These are phyloP conservation scores for Filobasidium wieringae DNA, from an alignment of 768 basidiomycete genomes.

Conservation along the genomic window DNA sequence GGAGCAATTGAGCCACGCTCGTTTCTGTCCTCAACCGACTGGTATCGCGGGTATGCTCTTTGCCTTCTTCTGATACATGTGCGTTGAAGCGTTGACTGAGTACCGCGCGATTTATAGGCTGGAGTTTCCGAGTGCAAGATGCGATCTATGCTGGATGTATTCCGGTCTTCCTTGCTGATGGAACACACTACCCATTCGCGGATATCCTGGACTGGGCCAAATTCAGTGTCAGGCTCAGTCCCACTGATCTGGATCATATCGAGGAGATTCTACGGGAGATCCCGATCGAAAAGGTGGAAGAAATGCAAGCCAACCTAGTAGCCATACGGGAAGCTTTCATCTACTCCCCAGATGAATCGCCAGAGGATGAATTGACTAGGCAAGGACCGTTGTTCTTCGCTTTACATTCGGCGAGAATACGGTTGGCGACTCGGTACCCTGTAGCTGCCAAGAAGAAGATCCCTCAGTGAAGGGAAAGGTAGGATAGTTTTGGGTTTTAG, in stretches of 20 bases:
- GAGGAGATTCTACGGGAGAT: slow-evolving; percentile 38
- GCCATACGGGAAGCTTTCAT: slow-evolving; percentile 40
- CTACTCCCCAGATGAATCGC: slow-evolving; percentile 35
- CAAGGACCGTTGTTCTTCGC: slow-evolving; percentile 40
- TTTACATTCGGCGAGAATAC: slow-evolving; percentile 38
- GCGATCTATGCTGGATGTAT: slow-evolving; percentile 43
- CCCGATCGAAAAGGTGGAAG: slow-evolving; percentile 29
- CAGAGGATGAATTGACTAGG: slow-evolving; percentile 33
- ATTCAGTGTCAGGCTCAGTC: slow-evolving; percentile 39
- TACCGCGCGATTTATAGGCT: no score
- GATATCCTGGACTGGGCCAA: slow-evolving; percentile 41
- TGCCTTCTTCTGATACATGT: not conserved
- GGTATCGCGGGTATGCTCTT: slow-evolving; percentile 26
- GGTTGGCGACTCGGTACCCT: slow-evolving; percentile 36
- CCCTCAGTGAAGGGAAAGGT: no score
- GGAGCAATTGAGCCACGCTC: slow-evolving; percentile 28
- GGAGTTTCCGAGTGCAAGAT: slow-evolving; percentile 41
- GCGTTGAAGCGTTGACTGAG: not conserved
- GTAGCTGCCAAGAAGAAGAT: not conserved
- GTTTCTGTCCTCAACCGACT: slow-evolving; percentile 35
- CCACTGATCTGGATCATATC: slow-evolving; percentile 39
- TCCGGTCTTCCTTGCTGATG: slow-evolving; percentile 41
- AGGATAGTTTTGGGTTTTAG: no score
- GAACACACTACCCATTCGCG: slow-evolving; percentile 40
- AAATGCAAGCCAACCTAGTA: slow-evolving; percentile 40